phyloP scores from a whole-genome alignment of 2,329 filamentous ascomycete genomes.

The Pseudogymnoascus sp. region DNA sequence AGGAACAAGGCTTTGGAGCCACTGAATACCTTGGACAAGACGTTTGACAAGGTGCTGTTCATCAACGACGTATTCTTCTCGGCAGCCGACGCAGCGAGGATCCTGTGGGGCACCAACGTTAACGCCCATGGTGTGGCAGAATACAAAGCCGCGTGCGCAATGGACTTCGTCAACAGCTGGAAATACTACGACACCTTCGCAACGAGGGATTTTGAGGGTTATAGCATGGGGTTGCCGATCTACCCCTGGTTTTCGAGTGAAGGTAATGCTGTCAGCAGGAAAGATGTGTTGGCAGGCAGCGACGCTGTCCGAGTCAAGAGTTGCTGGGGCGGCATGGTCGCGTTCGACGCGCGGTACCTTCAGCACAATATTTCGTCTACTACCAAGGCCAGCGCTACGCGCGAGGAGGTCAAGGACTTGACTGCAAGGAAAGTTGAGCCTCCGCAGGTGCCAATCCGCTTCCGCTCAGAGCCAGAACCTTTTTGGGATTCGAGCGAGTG shows the following conservation, averaged over 20 bases:
- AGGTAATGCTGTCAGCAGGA: constrained; percentile 45
- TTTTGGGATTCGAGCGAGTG: constrained; percentile 59
- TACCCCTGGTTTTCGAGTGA: constrained; percentile 57
- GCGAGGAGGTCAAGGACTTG: constrained; percentile 17
- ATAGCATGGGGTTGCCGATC: constrained; percentile 52
- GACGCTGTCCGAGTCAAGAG: constrained; percentile 61
- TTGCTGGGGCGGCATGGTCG: constrained; percentile 72
- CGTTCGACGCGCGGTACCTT: constrained; percentile 53
- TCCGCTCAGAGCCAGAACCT: constrained; percentile 48
- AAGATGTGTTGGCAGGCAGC: constrained; percentile 51
- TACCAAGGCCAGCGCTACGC: not conserved
- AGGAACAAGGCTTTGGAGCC: constrained; percentile 61
- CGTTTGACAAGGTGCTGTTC: constrained; percentile 51
- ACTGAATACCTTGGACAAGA: constrained; percentile 39
- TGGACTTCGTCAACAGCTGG: constrained; percentile 61
- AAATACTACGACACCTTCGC: constrained; percentile 69
- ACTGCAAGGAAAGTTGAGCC: constrained; percentile 24
- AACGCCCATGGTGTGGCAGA: constrained; percentile 27
- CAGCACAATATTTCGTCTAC: constrained; percentile 31
- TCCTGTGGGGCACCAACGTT: constrained; percentile 54
- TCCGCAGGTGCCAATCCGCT: constrained; percentile 37
- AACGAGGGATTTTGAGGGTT: constrained; percentile 56
- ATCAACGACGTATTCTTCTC: constrained; percentile 56
- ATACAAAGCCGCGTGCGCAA: constrained; percentile 61
- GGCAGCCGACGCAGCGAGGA: constrained; percentile 43